Conservation (phyloP, 108 stramenopile genomes). For the Nitzschia sp. region DNA sequence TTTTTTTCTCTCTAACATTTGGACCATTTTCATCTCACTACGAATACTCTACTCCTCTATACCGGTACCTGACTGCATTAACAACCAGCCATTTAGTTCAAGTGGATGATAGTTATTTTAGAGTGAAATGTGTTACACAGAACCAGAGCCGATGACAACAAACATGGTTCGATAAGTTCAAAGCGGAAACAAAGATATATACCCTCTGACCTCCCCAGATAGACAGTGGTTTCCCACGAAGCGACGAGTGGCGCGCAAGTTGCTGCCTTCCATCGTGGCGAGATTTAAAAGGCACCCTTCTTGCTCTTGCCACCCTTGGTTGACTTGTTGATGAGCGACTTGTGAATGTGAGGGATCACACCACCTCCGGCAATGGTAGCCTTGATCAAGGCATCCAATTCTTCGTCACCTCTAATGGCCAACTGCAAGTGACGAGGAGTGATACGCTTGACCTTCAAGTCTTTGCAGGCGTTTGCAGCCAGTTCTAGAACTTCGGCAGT, state of each 20-base stretch:
- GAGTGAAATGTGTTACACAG: not conserved
- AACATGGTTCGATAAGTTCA: not conserved
- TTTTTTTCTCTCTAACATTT: too few relatives aligned
- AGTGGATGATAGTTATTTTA: too few relatives aligned
- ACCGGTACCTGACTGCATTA: too few relatives aligned
- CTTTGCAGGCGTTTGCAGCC: slow-evolving; percentile 99
- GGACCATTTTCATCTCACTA: too few relatives aligned
- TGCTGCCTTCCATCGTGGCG: not conserved
- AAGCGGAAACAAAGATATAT: not conserved
- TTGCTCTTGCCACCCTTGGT: slow-evolving; percentile 61
- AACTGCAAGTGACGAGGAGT: slow-evolving; percentile 99
- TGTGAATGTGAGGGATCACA: slow-evolving; percentile 99
- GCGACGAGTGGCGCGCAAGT: not conserved
- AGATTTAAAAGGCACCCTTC: slow-evolving; percentile 44
- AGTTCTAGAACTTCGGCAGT: slow-evolving; percentile 99
- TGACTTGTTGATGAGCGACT: slow-evolving; percentile 98
- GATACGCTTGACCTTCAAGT: slow-evolving; percentile 99
- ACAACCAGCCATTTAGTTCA: too few relatives aligned
- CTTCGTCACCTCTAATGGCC: slow-evolving; percentile 99
- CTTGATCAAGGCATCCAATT: slow-evolving; percentile 99
- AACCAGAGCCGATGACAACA: slow-evolving; percentile 1
- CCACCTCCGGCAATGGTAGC: slow-evolving; percentile 99
- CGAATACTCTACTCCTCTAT: too few relatives aligned
- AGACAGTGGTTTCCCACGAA: not conserved
- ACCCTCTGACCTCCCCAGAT: slow-evolving; percentile 24